Evolutionary conservation across 805 yeast species (phyloP).

Genomic region (Yarrowia osloensis): DNA sequence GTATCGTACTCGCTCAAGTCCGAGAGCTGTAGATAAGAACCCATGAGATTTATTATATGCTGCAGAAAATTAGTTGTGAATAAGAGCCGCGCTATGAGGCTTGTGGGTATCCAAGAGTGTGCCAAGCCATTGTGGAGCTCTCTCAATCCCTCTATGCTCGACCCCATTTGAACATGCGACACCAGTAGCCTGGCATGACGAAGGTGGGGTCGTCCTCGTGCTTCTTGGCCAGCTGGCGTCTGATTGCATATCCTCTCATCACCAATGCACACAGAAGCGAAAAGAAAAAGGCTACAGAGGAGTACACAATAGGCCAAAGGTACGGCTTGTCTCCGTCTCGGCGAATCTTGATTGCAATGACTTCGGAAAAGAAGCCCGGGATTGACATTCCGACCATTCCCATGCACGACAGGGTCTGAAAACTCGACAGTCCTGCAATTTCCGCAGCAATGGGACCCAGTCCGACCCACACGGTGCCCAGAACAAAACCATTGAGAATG

Average conservation of each 20-base stretch:
- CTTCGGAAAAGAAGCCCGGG: slow-evolving; percentile 28
- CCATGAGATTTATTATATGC: neutral
- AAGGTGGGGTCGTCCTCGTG: neutral
- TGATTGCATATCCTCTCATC: slow-evolving; percentile 18
- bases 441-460: slow-evolving; percentile 26
- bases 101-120: neutral
- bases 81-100: neutral
- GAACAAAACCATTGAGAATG: slow-evolving; percentile 43
- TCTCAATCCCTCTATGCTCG: too few species aligned
- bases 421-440: neutral
- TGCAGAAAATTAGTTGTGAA: neutral
- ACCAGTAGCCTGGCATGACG: slow-evolving; percentile 10
- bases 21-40: too few species aligned
- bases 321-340: slow-evolving; percentile 26
- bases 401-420: slow-evolving; percentile 25
- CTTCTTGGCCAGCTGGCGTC: neutral
- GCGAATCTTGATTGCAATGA: slow-evolving; percentile 21
- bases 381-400: slow-evolving; percentile 21
- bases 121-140: too few species aligned
- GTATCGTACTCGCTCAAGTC: too few species aligned
- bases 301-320: slow-evolving; percentile 30
- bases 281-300: slow-evolving; percentile 22
- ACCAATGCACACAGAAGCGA: slow-evolving; percentile 1
- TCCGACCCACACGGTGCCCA: slow-evolving; percentile 38
- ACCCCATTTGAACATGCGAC: slow-evolving; percentile 20